Percentiles rank a stretch among this genome's conserved stretches.
These are phyloP conservation scores for Achlya hypogyna DNA, from an alignment of 352 stramenopile species.

Conservation along the genomic window DNA sequence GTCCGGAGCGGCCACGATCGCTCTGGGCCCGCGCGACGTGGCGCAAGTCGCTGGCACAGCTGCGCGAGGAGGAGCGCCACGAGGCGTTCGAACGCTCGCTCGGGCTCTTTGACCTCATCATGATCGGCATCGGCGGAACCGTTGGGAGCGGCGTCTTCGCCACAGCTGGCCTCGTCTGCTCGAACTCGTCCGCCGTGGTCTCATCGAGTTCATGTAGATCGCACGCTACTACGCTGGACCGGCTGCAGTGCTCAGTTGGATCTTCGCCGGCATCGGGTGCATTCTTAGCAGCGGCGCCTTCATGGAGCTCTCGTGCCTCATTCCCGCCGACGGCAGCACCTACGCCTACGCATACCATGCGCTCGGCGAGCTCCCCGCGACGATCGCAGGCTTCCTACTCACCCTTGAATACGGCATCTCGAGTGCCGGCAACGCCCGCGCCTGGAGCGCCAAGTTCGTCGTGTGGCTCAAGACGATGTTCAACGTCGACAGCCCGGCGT, in stretches of 20 bases:
- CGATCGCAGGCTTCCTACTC: conserved; percentile 62
- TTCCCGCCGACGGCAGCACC: conserved; percentile 42
- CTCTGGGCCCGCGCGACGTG: not conserved
- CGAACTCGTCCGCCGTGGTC: not conserved
- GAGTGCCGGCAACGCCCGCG: conserved; percentile 46
- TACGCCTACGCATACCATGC: conserved; percentile 64
- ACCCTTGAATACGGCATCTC: conserved; percentile 85
- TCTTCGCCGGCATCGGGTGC: conserved; percentile 34
- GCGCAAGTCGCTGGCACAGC: not conserved
- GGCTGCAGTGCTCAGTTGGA: conserved; percentile 32
- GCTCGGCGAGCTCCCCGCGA: conserved; percentile 56
- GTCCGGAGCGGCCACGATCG: not conserved
- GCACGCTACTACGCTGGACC: conserved; percentile 28
- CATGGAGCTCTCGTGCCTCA: conserved; percentile 39
- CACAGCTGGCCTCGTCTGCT: conserved; percentile 50
- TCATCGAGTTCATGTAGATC: not conserved
- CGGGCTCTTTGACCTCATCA: conserved; percentile 84
- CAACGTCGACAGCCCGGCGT: conserved; percentile 31
- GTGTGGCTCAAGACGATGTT: conserved; percentile 51
- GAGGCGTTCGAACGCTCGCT: conserved; percentile 33
- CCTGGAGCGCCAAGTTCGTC: conserved; percentile 68
- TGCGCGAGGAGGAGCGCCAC: not conserved
- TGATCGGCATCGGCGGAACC: conserved; percentile 87
- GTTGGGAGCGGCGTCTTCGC: conserved; percentile 89
- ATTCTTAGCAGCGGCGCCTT: conserved; percentile 35